Conservation (phyloP, 805 yeast genomes). For the Clavispora santaluciae region DNA sequence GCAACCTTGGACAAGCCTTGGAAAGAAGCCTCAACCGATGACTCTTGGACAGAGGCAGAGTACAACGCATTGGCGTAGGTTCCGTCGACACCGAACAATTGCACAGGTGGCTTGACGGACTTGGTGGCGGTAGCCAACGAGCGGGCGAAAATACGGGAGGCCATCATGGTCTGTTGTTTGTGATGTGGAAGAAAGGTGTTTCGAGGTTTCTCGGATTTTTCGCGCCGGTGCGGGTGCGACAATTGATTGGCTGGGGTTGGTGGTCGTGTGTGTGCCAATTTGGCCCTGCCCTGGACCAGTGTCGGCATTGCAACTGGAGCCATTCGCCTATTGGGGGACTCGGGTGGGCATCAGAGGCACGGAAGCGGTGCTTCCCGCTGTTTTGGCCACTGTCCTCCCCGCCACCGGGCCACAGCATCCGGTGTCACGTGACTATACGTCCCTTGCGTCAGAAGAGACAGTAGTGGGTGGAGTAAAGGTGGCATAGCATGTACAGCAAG, state of each 20-base stretch:
- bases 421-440: too few relatives aligned
- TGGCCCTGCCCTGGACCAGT: too few relatives aligned
- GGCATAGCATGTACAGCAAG: too few relatives aligned
- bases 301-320: too few relatives aligned
- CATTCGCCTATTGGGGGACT: too few relatives aligned
- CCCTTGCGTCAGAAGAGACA: too few relatives aligned
- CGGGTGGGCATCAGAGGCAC: too few relatives aligned
- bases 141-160: slow-evolving; percentile 64
- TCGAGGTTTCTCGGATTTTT: slow-evolving; percentile 3
- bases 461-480: too few relatives aligned
- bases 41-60: slow-evolving; percentile 82
- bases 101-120: slow-evolving; percentile 79
- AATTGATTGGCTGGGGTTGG: slow-evolving; percentile 10
- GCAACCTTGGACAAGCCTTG: slow-evolving; percentile 58
- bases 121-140: slow-evolving; percentile 68
- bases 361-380: too few relatives aligned
- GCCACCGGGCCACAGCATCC: too few relatives aligned
- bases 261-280: slow-evolving; percentile 8
- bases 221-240: slow-evolving; percentile 7
- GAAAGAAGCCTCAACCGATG: slow-evolving; percentile 67
- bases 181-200: slow-evolving; percentile 2
- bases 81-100: slow-evolving; percentile 92
- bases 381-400: too few relatives aligned
- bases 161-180: slow-evolving; percentile 30
- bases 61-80: slow-evolving; percentile 94